Conservation (phyloP, 768 basidiomycete species). For the Paxillus involutus region DNA sequence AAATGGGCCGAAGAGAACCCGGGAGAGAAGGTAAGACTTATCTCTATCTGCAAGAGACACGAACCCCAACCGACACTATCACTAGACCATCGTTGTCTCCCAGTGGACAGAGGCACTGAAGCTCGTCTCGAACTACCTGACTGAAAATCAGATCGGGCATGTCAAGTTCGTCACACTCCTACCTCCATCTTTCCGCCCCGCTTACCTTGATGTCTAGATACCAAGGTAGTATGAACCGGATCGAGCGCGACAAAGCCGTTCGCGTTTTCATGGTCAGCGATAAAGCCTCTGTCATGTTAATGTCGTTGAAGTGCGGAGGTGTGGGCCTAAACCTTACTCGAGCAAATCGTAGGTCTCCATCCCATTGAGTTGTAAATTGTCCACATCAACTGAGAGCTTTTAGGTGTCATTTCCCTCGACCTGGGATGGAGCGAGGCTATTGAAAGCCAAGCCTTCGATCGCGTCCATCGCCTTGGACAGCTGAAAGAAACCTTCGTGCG, state of each 20-base stretch:
- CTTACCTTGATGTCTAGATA: slow-evolving; percentile 37
- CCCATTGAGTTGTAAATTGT: neutral
- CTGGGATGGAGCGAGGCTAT: slow-evolving; percentile 66
- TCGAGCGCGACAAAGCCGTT: slow-evolving; percentile 53
- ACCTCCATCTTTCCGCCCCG: neutral
- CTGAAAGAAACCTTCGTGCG: slow-evolving; percentile 48
- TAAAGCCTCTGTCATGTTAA: slow-evolving; percentile 58
- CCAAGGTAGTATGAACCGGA: slow-evolving; percentile 58
- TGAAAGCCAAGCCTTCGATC: slow-evolving; percentile 61
- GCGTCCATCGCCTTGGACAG: slow-evolving; percentile 59
- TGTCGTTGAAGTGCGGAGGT: slow-evolving; percentile 66
- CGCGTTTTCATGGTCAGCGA: slow-evolving; percentile 60
- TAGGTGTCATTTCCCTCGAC: slow-evolving; percentile 57
- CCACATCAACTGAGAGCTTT: neutral
- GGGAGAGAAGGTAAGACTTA: slow-evolving; percentile 54
- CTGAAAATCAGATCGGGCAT: slow-evolving; percentile 47
- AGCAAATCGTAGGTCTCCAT: slow-evolving; percentile 44
- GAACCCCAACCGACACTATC: neutral
- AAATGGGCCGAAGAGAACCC: slow-evolving; percentile 46
- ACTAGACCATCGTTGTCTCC: slow-evolving; percentile 61
- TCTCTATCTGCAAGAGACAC: neutral
- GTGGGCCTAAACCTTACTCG: slow-evolving; percentile 55
- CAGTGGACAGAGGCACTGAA: slow-evolving; percentile 70
- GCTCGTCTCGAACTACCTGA: slow-evolving; percentile 63
- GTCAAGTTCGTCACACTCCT: slow-evolving; percentile 43